Evolutionary conservation across 1,139 yeast species (phyloP).

Genomic region (Candida pseudoviswanathii): DNA sequence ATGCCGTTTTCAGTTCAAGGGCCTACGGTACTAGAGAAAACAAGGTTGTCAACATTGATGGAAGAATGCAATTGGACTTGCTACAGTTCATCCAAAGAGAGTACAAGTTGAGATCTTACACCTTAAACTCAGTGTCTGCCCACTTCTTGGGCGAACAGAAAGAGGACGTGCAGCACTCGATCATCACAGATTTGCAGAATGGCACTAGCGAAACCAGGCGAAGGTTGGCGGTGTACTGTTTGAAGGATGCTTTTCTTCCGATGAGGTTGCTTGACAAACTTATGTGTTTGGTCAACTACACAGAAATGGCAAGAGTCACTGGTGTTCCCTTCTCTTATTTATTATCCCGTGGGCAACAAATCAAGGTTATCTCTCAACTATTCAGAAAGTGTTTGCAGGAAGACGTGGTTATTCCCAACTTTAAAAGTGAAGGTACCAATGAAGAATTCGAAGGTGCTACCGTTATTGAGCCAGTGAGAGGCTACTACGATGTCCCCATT

Average conservation of each 20-base stretch:
- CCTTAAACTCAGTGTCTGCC: conserved; percentile 93
- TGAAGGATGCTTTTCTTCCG: conserved; percentile 94
- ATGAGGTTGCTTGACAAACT: conserved; percentile 83
- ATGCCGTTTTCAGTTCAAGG: conserved; percentile 84
- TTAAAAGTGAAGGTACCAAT: conserved; percentile 76
- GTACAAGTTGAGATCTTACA: conserved; percentile 90
- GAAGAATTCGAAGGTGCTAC: conserved; percentile 99
- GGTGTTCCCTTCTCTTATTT: conserved; percentile 96
- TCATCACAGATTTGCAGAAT: conserved; percentile 90
- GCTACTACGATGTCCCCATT: conserved; percentile 95
- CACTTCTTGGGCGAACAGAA: conserved; percentile 94
- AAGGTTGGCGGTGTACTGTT: conserved; percentile 93
- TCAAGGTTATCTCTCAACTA: conserved; percentile 92
- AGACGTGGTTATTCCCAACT: conserved; percentile 86
- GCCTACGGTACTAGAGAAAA: conserved; percentile 97
- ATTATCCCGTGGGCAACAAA: conserved; percentile 92
- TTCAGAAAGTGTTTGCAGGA: conserved; percentile 88
- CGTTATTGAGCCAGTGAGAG: conserved; percentile 94
- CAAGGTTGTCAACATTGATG: conserved; percentile 89
- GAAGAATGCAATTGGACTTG: conserved; percentile 92
- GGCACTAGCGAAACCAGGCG: conserved; percentile 92
- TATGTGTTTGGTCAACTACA: conserved; percentile 95
- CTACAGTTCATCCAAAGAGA: conserved; percentile 93
- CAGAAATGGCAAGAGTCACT: conserved; percentile 99
- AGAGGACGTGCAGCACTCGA: conserved; percentile 97